Conservation (phyloP, 768 basidiomycete genomes). For the Xerocomellus dryophilus region DNA sequence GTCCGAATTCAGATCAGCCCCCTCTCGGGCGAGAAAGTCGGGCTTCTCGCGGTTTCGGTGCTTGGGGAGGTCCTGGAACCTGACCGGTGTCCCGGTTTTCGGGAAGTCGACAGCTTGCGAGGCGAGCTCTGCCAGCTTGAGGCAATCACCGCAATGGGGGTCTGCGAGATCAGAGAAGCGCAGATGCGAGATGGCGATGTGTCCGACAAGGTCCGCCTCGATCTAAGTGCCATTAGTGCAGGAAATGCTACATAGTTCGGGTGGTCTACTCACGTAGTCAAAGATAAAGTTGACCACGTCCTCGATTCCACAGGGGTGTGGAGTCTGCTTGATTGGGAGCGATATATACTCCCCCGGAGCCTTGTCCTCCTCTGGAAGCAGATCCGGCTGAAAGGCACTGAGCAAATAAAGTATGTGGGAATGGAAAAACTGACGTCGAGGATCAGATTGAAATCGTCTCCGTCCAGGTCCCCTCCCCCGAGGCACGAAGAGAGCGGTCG, state of each 20-base stretch:
- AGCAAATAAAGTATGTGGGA: slow-evolving; percentile 8
- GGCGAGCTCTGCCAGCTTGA: slow-evolving; percentile 42
- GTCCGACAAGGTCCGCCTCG: slow-evolving; percentile 39
- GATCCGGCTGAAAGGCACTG: slow-evolving; percentile 24
- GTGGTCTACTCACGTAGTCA: slow-evolving; percentile 38
- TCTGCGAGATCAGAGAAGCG: slow-evolving; percentile 42
- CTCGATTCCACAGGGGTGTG: slow-evolving; percentile 33
- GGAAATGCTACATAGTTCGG: neutral
- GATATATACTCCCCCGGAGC: slow-evolving; percentile 41
- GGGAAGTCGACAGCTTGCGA: slow-evolving; percentile 49
- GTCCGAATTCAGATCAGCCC: slow-evolving; percentile 21
- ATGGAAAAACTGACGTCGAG: slow-evolving; percentile 34
- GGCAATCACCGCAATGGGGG: slow-evolving; percentile 36
- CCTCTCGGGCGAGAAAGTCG: slow-evolving; percentile 46
- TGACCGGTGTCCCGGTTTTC: slow-evolving; percentile 44
- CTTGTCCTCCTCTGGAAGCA: slow-evolving; percentile 25
- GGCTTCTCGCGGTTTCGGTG: slow-evolving; percentile 29
- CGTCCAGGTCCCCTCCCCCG: slow-evolving; percentile 55
- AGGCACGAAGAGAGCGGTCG: slow-evolving; percentile 46
- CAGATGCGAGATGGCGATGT: slow-evolving; percentile 43
- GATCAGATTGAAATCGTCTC: slow-evolving; percentile 50
- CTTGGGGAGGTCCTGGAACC: slow-evolving; percentile 34
- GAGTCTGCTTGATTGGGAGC: slow-evolving; percentile 34
- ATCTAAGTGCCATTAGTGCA: slow-evolving; percentile 22
- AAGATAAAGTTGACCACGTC: slow-evolving; percentile 50